phyloP scores from a whole-genome alignment of 306 rosid species.

The Potentilla sterilis region DNA sequence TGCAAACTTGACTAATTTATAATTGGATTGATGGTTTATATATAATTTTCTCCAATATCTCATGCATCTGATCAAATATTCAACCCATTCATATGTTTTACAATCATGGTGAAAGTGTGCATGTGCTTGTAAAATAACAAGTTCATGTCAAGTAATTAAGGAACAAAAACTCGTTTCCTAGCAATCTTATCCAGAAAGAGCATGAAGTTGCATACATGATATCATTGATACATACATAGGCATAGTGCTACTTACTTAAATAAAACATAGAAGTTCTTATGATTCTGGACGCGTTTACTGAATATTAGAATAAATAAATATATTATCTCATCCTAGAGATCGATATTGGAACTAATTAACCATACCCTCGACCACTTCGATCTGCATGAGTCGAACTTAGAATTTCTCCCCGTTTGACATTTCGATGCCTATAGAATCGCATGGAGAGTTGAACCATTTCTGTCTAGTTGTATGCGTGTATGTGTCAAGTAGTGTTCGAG shows the following conservation, averaged over 20 bases:
- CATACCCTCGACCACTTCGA: not conserved
- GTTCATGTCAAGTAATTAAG: not conserved
- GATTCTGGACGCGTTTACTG: too few relatives aligned
- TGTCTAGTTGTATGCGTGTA: not conserved
- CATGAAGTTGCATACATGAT: not conserved
- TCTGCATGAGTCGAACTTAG: not conserved
- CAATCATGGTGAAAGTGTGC: not conserved
- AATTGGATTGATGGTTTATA: too few relatives aligned
- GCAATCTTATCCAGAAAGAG: not conserved
- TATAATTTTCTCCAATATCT: too few relatives aligned
- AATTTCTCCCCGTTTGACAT: not conserved
- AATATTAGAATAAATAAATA: too few relatives aligned
- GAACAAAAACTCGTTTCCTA: not conserved
- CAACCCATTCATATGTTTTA: not conserved
- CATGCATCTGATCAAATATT: too few relatives aligned
- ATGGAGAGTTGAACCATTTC: not conserved
- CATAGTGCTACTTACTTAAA: too few relatives aligned
- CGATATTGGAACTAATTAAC: not conserved
- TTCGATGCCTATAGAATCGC: not conserved
- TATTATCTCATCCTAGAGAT: not conserved
- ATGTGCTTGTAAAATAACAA: not conserved
- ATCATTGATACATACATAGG: too few relatives aligned
- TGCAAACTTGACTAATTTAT: too few relatives aligned
- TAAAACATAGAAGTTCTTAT: too few relatives aligned
- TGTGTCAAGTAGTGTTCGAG: not conserved